phyloP scores from a whole-genome alignment of 164 flowering plant species.

The Vitis cinerea region DNA sequence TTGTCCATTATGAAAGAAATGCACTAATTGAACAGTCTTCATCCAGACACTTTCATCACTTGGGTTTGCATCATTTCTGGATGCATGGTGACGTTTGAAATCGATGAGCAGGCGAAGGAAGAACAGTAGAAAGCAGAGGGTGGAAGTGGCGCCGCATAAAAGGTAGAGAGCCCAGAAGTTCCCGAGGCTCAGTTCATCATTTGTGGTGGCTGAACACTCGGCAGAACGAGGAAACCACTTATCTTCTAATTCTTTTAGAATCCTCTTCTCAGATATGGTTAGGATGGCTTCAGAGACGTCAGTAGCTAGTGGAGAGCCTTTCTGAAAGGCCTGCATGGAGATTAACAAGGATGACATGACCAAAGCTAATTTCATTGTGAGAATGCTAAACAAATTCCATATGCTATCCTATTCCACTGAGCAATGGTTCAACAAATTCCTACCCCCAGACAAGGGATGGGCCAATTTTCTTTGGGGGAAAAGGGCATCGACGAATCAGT shows the following conservation, averaged over 20 bases:
- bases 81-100: too few species aligned
- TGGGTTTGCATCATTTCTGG: background rate
- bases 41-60: background rate
- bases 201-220: too few species aligned
- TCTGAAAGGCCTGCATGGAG: background rate
- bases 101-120: background rate
- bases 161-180: too few species aligned
- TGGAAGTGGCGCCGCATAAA: constrained; percentile 5
- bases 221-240: constrained; percentile 10
- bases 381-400: background rate
- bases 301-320: background rate
- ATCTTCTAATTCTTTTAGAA: constrained; percentile 6
- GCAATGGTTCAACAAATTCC: too few species aligned
- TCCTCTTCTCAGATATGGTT: constrained; percentile 16
- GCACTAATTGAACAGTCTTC: background rate
- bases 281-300: constrained; percentile 24
- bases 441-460: too few species aligned
- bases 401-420: too few species aligned
- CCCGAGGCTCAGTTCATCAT: too few species aligned
- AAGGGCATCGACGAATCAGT: too few species aligned
- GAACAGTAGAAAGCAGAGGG: constrained; percentile 20
- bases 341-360: background rate
- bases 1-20: too few species aligned
- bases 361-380: background rate
- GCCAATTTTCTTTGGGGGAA: too few species aligned